A percentile compares a stretch with the other conserved stretches of the same genome.
phyloP scores from a whole-genome alignment of 2,329 filamentous ascomycete species.

The Verruconis gallopava region DNA sequence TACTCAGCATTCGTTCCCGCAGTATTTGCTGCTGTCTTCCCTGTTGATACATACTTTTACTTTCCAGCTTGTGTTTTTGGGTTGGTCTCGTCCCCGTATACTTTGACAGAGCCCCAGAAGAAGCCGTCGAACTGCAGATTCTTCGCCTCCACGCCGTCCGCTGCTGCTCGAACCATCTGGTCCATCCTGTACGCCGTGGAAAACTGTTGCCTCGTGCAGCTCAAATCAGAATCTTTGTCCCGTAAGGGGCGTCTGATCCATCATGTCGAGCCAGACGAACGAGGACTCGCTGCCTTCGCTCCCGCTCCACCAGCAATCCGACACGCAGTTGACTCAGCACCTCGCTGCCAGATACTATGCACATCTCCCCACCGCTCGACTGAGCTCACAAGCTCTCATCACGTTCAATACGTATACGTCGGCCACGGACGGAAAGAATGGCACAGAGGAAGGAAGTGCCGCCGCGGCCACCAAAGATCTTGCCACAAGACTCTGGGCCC shows the following conservation, averaged over 20 bases:
- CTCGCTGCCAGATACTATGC: slow-evolving; percentile 86
- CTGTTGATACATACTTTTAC: no score
- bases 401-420: slow-evolving; percentile 91
- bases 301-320: slow-evolving; percentile 68
- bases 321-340: slow-evolving; percentile 68
- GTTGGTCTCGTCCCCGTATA: no score
- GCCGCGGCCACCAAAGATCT: slow-evolving; percentile 88
- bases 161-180: no score
- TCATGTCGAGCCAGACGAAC: slow-evolving; percentile 39
- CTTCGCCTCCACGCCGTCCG: no score
- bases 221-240: no score
- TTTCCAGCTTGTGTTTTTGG: no score
- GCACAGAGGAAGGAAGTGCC: slow-evolving; percentile 79
- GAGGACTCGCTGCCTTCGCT: slow-evolving; percentile 81
- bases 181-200: no score
- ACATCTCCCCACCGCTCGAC: slow-evolving; percentile 69
- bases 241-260: slow-evolving; percentile 30
- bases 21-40: no score
- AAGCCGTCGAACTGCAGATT: no score
- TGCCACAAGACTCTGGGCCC: slow-evolving; percentile 71
- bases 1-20: no score
- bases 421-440: slow-evolving; percentile 78
- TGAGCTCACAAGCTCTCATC: slow-evolving; percentile 86
- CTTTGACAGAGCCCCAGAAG: no score
- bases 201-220: no score